These are phyloP conservation scores for Penicillium sp. DNA, from an alignment of 2,329 filamentous ascomycete species.

Conservation along the genomic window DNA sequence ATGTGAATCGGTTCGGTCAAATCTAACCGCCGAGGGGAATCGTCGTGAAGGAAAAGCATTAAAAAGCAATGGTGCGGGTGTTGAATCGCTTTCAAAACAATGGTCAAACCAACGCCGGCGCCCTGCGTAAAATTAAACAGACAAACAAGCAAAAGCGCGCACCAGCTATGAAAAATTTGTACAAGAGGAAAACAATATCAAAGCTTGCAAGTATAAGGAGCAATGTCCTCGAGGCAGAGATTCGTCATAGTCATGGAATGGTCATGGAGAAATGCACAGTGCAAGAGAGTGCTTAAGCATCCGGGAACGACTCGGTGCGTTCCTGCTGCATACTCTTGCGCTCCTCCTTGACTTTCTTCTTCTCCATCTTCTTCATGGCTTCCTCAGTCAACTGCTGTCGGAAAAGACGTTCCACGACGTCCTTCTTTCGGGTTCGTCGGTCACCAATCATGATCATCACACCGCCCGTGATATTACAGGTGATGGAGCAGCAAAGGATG, in stretches of 20 bases:
- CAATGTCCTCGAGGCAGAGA: not conserved
- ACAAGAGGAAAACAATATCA: conserved; percentile 4
- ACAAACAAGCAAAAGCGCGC: not conserved
- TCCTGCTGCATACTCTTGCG: conserved; percentile 22
- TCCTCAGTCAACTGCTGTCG: conserved; percentile 71
- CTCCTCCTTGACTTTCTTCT: conserved; percentile 47
- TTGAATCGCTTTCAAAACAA: not conserved
- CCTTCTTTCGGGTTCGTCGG: conserved; percentile 76
- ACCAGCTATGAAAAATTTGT: conserved; percentile 10
- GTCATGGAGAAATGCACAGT: not conserved
- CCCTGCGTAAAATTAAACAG: conserved; percentile 1
- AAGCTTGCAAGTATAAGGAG: not conserved
- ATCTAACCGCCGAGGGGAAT: conserved; percentile 6
- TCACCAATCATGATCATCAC: conserved; percentile 75
- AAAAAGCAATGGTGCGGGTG: conserved; percentile 7
- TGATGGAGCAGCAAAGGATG: conserved; percentile 76
- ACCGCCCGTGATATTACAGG: conserved; percentile 73
- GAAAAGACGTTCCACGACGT: conserved; percentile 73
- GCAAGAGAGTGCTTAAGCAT: conserved; percentile 11
- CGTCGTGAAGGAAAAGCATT: conserved; percentile 3
- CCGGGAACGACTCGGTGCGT: conserved; percentile 12
- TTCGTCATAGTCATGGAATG: conserved; percentile 17
- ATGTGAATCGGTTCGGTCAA: not conserved
- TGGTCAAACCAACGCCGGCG: conserved; percentile 7
- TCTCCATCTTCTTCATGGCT: conserved; percentile 58